Evolutionary conservation across 2,329 filamentous ascomycete species (phyloP).

Genomic region (Cercospora sp.): DNA sequence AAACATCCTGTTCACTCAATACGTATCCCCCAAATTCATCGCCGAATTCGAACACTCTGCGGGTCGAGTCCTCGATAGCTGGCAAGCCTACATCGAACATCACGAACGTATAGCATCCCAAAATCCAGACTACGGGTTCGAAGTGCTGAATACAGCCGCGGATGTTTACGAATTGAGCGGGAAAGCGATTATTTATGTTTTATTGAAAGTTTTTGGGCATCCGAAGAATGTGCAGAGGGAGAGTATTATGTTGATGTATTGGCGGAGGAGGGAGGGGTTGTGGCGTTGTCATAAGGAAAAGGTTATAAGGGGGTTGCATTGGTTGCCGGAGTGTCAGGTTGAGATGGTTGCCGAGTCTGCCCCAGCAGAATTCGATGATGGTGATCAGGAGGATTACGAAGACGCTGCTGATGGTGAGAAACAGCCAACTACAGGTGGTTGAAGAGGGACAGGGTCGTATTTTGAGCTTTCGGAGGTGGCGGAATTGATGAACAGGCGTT

Average conservation of each 20-base stretch:
- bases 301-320: slow-evolving; percentile 21
- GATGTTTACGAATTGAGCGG: slow-evolving; percentile 21
- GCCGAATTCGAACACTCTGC: slow-evolving; percentile 22
- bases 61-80: slow-evolving; percentile 14
- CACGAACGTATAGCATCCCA: slow-evolving; percentile 11
- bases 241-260: slow-evolving; percentile 22
- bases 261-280: slow-evolving; percentile 6
- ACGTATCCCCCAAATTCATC: slow-evolving; percentile 11
- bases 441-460: not conserved
- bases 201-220: slow-evolving; percentile 15
- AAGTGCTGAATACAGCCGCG: slow-evolving; percentile 14
- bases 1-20: slow-evolving; percentile 4
- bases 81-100: slow-evolving; percentile 14
- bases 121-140: slow-evolving; percentile 21
- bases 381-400: not conserved
- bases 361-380: not conserved
- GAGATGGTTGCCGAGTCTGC: not conserved
- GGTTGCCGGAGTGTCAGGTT: slow-evolving; percentile 10
- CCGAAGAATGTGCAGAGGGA: slow-evolving; percentile 21
- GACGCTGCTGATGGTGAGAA: not conserved
- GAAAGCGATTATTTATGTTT: slow-evolving; percentile 15
- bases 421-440: not conserved
- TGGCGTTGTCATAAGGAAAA: slow-evolving; percentile 22
- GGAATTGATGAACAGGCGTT: not conserved
- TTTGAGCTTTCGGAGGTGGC: not conserved